Evolutionary conservation across 768 basidiomycete genomes (phyloP), one percentile per base, ranked within the genome.

Genomic region (Plicaturopsis crispa): DNA sequence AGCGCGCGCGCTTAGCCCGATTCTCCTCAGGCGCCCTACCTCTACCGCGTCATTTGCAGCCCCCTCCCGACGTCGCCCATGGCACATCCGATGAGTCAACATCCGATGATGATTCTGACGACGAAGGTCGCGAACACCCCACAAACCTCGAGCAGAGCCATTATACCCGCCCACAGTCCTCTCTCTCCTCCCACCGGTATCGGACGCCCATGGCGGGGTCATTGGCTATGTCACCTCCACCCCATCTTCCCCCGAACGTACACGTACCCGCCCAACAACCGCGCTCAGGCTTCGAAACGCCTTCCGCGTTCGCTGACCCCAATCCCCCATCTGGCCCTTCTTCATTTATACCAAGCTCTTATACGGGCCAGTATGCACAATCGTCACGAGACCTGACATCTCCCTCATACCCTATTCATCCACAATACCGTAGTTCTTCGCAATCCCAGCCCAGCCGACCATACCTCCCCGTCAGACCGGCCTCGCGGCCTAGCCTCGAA

Each of bases 151-250:
- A 18, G 51, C 51, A 22, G 48, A 60, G 56, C 65, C 69, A 69
- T 34, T 49, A 64, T 32, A 63, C 65, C 40, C 75, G 87, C 16
- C 82, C 88, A 4, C 72, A 73, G 16, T 90, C 87, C n/a, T 83
- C 88, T 13, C 54, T 80, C 34, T 88, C 88, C 2, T 80, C 84
- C 2, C 69, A 78, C 35, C 73, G 79, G 33, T 89, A 90, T 53
- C 84, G 80, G 38, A 89, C 87, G 21, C 88, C 87, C 5, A 67
- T 80, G 52, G 70, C 74, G 11, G 71, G 75, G 26, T 80, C 83
- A 12, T 56, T 75, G 8, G 65, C 73, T 13, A 63, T 78, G 51
- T 75, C 80, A 4, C 68, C 77, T 5, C 71, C 76, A 18, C 70
- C 72, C 30, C 43, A 61, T 13, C 63, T 60, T 2, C 66, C 64